Base-by-base conservation (phyloP, 805 yeast genomes). In the Clavispora asparagi region DNA sequence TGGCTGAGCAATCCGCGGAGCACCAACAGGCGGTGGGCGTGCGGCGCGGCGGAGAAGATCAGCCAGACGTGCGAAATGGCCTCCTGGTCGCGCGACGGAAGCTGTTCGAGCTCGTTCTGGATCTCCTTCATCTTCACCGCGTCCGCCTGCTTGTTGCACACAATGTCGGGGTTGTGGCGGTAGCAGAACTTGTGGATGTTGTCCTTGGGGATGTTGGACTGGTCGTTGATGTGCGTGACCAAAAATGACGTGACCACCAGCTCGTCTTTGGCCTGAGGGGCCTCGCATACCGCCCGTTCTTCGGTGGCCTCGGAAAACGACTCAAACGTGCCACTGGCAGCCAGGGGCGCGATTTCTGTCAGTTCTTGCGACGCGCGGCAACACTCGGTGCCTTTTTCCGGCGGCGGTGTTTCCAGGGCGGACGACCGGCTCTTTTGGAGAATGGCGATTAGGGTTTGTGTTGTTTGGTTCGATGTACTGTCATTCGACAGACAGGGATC, bases 141-240 rank as follows among this genome's bases (percentile, higher is more conserved):
- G 61, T 86, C 95, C 0, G 85, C 78, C 46, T 73, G 75, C 49
- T 83, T 83, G 60, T 83, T 83, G 58, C 89, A 81, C 40, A 82
- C 81, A 39, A 87, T 76, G 46, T 88, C 91, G 3, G 98, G 98
- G 60, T 92, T 88, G 65, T 92, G 99, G 44, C 98, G 73, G 64
- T 92, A 92, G 61, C 99, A 92, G 67, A 79, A 92, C 53, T 77
- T 76, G 55, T 82, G 85, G 59, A 74, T 78, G 55, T 79, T 77
- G 53, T 77, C 84, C 40, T 62, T 59, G 19, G 76, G 74, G 14
- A 73, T 70, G 45, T 61, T 56, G n/a, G 68, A 54, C 48, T 67
- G 75, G 55, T 76, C 73, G 47, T 63, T 58, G 33, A 70, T 67
- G 52, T 70, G 74, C 46, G 69, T 68, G 41, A 62, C 65, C 36